Base-by-base conservation (phyloP, 2,329 filamentous ascomycete species). In the Clarireedia hainanense region DNA sequence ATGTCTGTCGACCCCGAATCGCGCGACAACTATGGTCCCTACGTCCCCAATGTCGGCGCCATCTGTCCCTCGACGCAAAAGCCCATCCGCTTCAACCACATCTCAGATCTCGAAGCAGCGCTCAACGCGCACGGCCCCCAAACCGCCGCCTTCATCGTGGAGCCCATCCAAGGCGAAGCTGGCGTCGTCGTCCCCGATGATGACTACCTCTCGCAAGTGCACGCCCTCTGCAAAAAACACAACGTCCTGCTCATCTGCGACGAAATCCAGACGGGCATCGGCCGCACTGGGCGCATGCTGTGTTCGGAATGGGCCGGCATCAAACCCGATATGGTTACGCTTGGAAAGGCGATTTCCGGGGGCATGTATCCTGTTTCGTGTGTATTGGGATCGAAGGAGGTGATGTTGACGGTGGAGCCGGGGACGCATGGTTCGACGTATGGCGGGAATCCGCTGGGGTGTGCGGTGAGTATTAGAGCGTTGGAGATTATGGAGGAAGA, bases 301-400 rank as follows among this genome's bases (percentile, higher is more conserved):
- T 96, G 91, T 79, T 87, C 89, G 68, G 84, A 99, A 74, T 97
- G 94, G 91, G 86, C 89, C 56, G 88, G 86, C 64, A 91, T 99
- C 77, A 95, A 92, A 77, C 94, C 92, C 40, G 94, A 99, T 70
- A 80, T 99, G 68, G 87, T 99, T 24, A 86, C 95, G 48, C 84
- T 99, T 36, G 94, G 94, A 69, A 99, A 99, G 77, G 94, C 94
- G 64, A 96, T 99, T 70, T 96, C 91, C 36, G 94, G 94, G 61
- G 94, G 94, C 72, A 94, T 97, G 87, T 99, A 99, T 75, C 94
- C 94, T n/a, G 94, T 99, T 57, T 96, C 91, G 59, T 91, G 86
- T 66, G 91, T 99, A 49, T 79, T 99, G 52, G 86, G 88, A 60
- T 85, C 85, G 66, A 91, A 87, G 74, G 91, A 96, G 56, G 79